Percentiles rank a stretch among this genome's conserved stretches.
Conservation (phyloP, 768 basidiomycete genomes). For the Suillus paluster region DNA sequence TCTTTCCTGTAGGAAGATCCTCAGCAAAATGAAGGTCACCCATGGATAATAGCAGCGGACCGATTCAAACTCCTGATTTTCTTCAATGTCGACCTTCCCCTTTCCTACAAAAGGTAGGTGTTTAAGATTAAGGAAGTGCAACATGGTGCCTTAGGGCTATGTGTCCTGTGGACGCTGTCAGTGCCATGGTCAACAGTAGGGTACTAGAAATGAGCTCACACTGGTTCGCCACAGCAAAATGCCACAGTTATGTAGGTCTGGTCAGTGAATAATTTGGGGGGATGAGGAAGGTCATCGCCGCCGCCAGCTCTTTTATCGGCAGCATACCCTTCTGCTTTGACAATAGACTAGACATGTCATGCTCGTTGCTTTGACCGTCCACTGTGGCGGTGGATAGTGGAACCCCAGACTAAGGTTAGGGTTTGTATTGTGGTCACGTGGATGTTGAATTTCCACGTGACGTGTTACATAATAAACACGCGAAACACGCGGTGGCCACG, state of each 20-base stretch:
- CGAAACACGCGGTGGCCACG: constrained; percentile 17
- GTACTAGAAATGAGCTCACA: background rate
- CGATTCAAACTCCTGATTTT: background rate
- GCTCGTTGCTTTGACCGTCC: background rate
- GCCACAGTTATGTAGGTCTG: background rate
- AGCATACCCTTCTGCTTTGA: background rate
- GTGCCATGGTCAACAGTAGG: background rate
- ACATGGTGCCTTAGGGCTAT: background rate
- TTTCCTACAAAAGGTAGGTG: background rate
- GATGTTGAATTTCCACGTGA: constrained; percentile 36
- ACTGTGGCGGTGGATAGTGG: background rate
- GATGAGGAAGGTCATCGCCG: background rate
- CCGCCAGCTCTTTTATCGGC: background rate
- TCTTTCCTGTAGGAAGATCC: background rate
- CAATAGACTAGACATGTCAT: background rate
- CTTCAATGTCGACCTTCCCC: background rate
- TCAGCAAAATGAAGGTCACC: background rate
- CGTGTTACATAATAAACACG: constrained; percentile 36
- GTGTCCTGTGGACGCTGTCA: background rate
- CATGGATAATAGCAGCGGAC: background rate
- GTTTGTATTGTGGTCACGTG: background rate
- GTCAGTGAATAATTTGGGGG: background rate
- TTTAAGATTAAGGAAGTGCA: background rate
- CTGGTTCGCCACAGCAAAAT: background rate
- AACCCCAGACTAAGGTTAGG: constrained; percentile 13